A percentile compares a stretch with the other conserved stretches of the same genome.
phyloP scores from a whole-genome alignment of 2,329 filamentous ascomycete species.

The Dactylellina haptotyla region DNA sequence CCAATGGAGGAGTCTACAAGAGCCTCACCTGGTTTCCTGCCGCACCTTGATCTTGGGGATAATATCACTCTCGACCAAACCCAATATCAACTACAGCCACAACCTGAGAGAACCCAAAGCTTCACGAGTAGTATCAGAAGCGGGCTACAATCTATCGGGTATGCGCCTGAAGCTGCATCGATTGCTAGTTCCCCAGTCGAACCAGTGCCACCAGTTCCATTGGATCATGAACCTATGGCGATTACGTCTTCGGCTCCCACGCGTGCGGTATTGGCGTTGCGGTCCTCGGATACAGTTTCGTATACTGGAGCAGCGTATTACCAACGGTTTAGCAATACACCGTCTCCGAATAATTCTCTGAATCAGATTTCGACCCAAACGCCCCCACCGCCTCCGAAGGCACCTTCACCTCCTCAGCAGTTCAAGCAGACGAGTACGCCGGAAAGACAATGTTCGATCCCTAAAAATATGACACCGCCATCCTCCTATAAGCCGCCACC shows the following conservation, averaged over 20 bases:
- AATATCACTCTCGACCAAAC: conserved; percentile 20
- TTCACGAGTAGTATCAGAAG: conserved; percentile 52
- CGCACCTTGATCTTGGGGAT: conserved; percentile 5
- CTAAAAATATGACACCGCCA: conserved; percentile 39
- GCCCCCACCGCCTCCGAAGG: conserved; percentile 6
- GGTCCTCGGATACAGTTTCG: conserved; percentile 40
- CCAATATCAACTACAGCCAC: conserved; percentile 43
- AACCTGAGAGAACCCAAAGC: conserved; percentile 49
- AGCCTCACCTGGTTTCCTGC: conserved; percentile 4
- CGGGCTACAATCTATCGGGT: conserved; percentile 49
- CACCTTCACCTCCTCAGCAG: conserved; percentile 23
- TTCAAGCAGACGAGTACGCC: conserved; percentile 7
- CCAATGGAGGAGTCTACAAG: conserved; percentile 4
- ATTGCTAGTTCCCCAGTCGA: conserved; percentile 32
- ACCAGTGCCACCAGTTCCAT: background rate
- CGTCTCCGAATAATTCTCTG: conserved; percentile 16
- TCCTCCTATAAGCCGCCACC: conserved; percentile 47
- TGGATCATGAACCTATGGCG: conserved; percentile 37
- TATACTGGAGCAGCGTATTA: conserved; percentile 49
- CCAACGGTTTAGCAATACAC: conserved; percentile 36
- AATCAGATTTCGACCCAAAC: background rate
- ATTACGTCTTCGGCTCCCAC: conserved; percentile 45
- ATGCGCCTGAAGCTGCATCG: conserved; percentile 44
- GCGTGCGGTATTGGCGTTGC: conserved; percentile 32
- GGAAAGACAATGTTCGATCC: conserved; percentile 36